Base-by-base conservation (phyloP, 1,139 yeast genomes). In the Nadsonia starkeyi-henricii region DNA sequence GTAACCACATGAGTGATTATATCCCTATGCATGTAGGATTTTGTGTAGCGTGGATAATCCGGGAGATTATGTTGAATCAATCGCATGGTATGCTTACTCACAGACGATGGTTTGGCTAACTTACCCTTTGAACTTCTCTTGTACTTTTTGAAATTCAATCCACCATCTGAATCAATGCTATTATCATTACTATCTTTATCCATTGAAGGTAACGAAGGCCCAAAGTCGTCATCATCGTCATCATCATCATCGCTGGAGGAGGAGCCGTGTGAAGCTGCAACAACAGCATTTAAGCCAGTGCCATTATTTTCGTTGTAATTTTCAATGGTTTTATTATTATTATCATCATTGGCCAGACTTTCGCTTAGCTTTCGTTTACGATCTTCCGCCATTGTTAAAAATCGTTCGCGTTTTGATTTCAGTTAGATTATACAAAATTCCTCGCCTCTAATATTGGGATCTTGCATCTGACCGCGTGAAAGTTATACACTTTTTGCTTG, bases 211-310 rank as follows among this genome's bases (percentile, higher is more conserved):
- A 52, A 13, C 5, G 51, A 28, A 21, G 56, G 56, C 2, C 58
- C 57, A 44, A 57, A 53, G 8, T 49, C 57, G 36, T 55, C 60
- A 41, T 56, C 59, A 26, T 26, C 30, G 30, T 26, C 30, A 26
- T 26, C 30, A 23, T 23, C 28, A 23, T 23, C 28, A 5, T 23
- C 28, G 28, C 28, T 23, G 28, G 28, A 23, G 5, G 28, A 23
- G 28, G 28, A 23, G 9, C 28, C 9, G 9, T 9, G 8, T 23
- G 28, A 23, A 9, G 28, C 28, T 5, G 28, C 28, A 23, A 9
- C 9, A 9, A 9, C 28, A 23, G 5, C 9, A 23, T 23, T 23
- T 23, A 23, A 23, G 5, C 9, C 28, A 23, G 9, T 23, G 9
- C 5, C 8, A 23, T 5, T 23, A 23, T 23, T 23, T 5, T 23